Percentiles rank a stretch among this genome's conserved stretches.
These are phyloP conservation scores for Rhexocercosporidium sp. DNA, from an alignment of 2,329 filamentous ascomycete genomes.

Conservation along the genomic window DNA sequence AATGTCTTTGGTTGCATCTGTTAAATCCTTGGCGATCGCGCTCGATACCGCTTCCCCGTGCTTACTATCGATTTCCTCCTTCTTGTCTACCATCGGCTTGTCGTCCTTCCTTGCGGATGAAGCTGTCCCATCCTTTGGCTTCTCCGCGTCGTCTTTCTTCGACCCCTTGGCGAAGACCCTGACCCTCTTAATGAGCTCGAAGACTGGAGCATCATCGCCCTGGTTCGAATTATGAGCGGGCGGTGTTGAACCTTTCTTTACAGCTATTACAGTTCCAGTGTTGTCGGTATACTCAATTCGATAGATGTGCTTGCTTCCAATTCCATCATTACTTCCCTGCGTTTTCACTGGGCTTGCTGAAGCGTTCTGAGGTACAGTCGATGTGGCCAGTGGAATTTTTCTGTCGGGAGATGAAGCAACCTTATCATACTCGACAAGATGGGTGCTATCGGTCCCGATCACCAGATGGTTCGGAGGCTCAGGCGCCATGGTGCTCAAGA, in stretches of 20 bases:
- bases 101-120: neutral
- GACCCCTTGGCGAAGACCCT: neutral
- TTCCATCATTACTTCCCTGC: neutral
- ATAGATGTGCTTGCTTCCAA: neutral
- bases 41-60: too few species aligned
- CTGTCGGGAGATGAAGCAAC: neutral
- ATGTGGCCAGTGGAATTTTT: neutral
- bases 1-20: neutral
- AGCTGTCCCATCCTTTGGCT: neutral
- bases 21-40: neutral
- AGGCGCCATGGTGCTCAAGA: neutral
- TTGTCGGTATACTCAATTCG: neutral
- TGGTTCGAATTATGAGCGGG: neutral
- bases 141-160: neutral
- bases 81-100: neutral
- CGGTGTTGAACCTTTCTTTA: neutral
- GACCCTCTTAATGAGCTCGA: slow-evolving; percentile 1
- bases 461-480: neutral
- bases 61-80: neutral
- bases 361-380: neutral
- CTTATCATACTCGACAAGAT: neutral
- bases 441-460: neutral
- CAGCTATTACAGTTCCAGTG: neutral
- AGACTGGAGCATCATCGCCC: neutral
- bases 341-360: neutral